Evolutionary conservation across 495 filamentous ascomycete species (phyloP).

Genomic region (Clohesyomyces aquaticus): DNA sequence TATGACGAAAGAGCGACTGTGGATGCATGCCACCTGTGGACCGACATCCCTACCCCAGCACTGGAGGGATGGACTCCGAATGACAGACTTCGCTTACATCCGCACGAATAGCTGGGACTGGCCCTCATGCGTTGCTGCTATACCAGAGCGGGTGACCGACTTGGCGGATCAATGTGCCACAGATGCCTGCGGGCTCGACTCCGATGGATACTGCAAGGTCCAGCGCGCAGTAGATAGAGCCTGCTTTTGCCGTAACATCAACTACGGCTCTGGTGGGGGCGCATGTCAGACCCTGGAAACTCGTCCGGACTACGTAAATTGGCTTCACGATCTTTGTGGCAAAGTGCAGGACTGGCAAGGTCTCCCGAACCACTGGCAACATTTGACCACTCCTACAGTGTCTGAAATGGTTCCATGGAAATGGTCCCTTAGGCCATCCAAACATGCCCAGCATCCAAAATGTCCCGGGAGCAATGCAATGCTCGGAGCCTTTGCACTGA

Average conservation of each 20-base stretch:
- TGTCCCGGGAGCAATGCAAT: conserved; percentile 6
- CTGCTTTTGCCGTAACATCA: conserved; percentile 29
- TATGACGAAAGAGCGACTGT: conserved; percentile 21
- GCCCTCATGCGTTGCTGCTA: conserved; percentile 18
- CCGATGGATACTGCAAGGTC: conserved; percentile 25
- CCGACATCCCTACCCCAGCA: conserved; percentile 16
- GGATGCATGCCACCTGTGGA: conserved; percentile 27
- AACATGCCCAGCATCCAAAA: neutral
- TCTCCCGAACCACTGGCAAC: conserved; percentile 14
- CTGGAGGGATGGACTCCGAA: conserved; percentile 20
- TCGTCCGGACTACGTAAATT: conserved; percentile 18
- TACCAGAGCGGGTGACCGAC: conserved; percentile 16
- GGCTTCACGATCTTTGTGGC: conserved; percentile 25
- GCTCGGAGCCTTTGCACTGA: conserved; percentile 16
- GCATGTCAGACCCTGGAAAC: conserved; percentile 25
- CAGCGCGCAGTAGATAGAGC: conserved; percentile 17
- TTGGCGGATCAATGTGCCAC: conserved; percentile 21
- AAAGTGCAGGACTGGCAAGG: conserved; percentile 19
- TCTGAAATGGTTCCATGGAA: conserved; percentile 25
- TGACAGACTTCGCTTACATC: conserved; percentile 21
- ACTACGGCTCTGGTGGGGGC: conserved; percentile 19
- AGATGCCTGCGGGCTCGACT: conserved; percentile 25
- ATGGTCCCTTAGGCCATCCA: conserved; percentile 16
- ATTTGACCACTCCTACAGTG: conserved; percentile 6
- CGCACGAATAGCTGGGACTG: conserved; percentile 27